These are phyloP conservation scores for bread wheat (Triticum aestivum) DNA, from an alignment of 176 grass and related monocot species.

Conservation along the genomic window DNA sequence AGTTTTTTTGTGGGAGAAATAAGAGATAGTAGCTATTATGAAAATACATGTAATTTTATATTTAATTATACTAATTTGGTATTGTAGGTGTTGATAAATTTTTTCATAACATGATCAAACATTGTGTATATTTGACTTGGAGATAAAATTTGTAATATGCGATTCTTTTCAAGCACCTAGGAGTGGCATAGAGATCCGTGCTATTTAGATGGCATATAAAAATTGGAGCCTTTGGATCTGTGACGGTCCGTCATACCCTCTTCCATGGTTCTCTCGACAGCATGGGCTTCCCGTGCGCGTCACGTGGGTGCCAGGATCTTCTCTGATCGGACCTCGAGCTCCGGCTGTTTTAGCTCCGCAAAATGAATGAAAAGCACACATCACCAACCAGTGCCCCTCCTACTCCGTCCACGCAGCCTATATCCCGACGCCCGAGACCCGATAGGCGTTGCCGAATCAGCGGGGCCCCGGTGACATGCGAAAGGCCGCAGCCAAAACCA, in stretches of 20 bases:
- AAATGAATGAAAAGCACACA: not conserved
- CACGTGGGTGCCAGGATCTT: constrained; percentile 2
- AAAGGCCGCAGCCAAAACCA: not conserved
- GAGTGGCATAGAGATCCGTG: too few species aligned
- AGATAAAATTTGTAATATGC: too few species aligned
- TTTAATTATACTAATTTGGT: too few species aligned
- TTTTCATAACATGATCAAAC: too few species aligned
- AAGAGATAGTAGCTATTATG: too few species aligned
- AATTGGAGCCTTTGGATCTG: not conserved
- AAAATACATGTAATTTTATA: too few species aligned
- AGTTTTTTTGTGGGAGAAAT: too few species aligned
- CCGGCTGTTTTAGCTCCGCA: not conserved
- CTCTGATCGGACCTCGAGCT: not conserved
- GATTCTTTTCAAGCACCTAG: too few species aligned
- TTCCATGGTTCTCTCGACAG: not conserved
- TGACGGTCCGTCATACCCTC: not conserved
- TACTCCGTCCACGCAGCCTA: not conserved
- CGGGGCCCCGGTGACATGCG: not conserved
- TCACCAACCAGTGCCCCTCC: not conserved
- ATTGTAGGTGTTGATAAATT: too few species aligned
- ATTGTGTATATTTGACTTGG: too few species aligned
- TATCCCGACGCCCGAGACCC: not conserved
- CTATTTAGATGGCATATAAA: not conserved
- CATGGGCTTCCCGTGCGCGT: not conserved
- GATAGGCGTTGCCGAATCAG: not conserved